Base-by-base conservation (phyloP, 2,329 filamentous ascomycete genomes). In the Arachnopeziza araneosa region DNA sequence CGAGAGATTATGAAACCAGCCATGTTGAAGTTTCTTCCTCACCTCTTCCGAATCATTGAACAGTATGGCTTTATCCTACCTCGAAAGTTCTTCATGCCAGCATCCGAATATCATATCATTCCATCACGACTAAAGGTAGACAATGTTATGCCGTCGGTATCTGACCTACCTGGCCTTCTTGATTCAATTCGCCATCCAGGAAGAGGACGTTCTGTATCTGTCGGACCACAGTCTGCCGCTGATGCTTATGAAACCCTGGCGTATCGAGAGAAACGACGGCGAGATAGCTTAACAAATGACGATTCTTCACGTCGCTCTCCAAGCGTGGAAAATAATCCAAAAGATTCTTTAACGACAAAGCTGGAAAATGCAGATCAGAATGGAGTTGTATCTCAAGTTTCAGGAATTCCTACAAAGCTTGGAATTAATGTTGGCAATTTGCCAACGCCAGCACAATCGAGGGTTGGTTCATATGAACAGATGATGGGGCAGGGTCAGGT, bases 201-300 rank as follows among this genome's bases (percentile, higher is more conserved):
- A 17, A 81, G 91, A 61, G 88, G 88, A 63, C 84, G 95, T 56
- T 89, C 92, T 32, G 85, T 98, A 36, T 96, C 92, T 6, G 84
- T 98, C 57, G 95, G 95, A 0, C 95, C 95, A 1, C 95, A 98
- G 75, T 97, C 93, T 52, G 93, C 93, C 62, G 95, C 95, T 1
- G 95, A 99, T 76, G 95, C 92, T 24, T 96, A 97, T 75, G 95
- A 99, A 77, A 91, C 92, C 22, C 80, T 99, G 54, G 95, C 93
- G 6, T 96, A 96, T 71, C 87, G 93, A 22, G 91, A 96, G 67
- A 83, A 87, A 65, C 79, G 80, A 60, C 77, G 86, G 58, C 78
- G 83, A 56, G 83, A 88, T 68, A 87, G 84, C 67, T 76, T 73
- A 56, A 72, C 69, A 2, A 64, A 61, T 26, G 53, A 59, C 30